Evolutionary conservation across 2,329 filamentous ascomycete species (phyloP).

Genomic region (Colletotrichum agaves): DNA sequence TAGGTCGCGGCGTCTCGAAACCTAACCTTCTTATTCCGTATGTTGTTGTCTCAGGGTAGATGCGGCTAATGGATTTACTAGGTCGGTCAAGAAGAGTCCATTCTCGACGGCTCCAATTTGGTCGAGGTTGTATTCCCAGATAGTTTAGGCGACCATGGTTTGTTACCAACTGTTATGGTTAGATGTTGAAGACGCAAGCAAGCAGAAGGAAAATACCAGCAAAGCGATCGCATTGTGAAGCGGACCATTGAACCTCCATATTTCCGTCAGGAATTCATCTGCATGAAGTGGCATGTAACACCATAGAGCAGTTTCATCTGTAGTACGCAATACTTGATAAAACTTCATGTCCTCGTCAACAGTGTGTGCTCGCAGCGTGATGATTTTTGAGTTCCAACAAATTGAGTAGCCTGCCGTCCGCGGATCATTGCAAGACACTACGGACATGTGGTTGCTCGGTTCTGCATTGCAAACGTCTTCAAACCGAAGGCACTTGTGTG

Average conservation of each 20-base stretch:
- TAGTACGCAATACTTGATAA: neutral
- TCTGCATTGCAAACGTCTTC: neutral
- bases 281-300: constrained; percentile 1
- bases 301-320: constrained; percentile 7
- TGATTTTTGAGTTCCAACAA: neutral
- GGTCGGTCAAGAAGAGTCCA: constrained; percentile 16
- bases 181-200: too few relatives aligned
- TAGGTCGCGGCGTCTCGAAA: neutral
- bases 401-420: constrained; percentile 13
- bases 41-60: neutral
- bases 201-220: neutral
- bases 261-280: constrained; percentile 2
- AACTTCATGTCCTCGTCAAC: neutral
- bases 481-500: neutral
- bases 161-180: neutral
- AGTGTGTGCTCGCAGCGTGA: neutral
- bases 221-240: neutral
- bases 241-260: constrained; percentile 1
- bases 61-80: neutral
- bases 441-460: constrained; percentile 1
- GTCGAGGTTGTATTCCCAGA: constrained; percentile 3
- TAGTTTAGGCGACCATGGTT: neutral
- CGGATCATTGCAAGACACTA: constrained; percentile 1
- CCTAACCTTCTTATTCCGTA: neutral
- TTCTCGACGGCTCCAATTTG: neutral